Percentiles rank a stretch among this genome's conserved stretches.
Evolutionary conservation across 2,329 filamentous ascomycete species (phyloP).

Genomic region (Madurella mycetomatis): DNA sequence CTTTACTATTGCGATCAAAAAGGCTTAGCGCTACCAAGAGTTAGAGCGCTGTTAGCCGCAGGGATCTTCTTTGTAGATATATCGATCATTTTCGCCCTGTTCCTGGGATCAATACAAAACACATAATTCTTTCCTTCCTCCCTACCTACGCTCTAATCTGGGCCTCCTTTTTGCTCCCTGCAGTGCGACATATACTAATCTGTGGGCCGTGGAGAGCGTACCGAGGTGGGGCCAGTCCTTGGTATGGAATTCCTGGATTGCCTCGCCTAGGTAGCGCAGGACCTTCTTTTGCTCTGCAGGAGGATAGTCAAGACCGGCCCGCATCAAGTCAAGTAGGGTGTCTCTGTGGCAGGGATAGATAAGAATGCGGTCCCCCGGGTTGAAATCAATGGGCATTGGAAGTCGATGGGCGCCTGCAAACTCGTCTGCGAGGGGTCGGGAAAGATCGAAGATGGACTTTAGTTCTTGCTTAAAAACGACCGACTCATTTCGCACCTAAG

Average conservation of each 20-base stretch:
- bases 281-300: background rate
- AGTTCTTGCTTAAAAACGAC: constrained; percentile 1
- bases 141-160: too few species aligned
- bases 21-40: too few species aligned
- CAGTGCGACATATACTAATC: too few species aligned
- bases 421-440: background rate
- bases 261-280: background rate
- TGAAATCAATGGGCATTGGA: constrained; percentile 1
- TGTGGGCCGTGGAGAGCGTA: background rate
- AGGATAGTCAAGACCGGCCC: background rate
- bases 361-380: background rate
- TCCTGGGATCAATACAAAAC: too few species aligned
- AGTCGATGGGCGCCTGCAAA: constrained; percentile 4
- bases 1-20: too few species aligned
- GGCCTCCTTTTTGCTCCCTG: too few species aligned
- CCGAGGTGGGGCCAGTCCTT: constrained; percentile 3
- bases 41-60: too few species aligned
- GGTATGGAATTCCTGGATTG: constrained; percentile 1
- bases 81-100: too few species aligned
- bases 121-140: too few species aligned
- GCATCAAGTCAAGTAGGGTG: constrained; percentile 3
- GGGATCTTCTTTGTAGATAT: too few species aligned
- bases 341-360: constrained; percentile 2
- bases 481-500: background rate
- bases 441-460: background rate